These are phyloP conservation scores for Ophiostoma fasciatum DNA, from an alignment of 2,329 filamentous ascomycete genomes.

Conservation along the genomic window DNA sequence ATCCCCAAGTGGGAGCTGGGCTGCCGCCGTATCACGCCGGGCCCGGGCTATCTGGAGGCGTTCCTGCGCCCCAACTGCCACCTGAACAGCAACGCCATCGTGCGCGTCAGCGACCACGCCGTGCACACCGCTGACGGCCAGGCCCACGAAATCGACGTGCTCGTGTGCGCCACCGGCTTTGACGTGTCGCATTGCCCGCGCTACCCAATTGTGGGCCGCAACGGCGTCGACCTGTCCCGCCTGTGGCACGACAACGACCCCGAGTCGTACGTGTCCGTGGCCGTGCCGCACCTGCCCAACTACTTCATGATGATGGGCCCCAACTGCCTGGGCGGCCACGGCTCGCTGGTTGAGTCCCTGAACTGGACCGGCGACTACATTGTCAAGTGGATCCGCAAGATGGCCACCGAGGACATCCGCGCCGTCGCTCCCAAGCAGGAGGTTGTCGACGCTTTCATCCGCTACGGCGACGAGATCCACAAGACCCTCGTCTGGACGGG, in stretches of 20 bases:
- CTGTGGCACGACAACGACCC: slow-evolving; percentile 8
- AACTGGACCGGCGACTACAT: slow-evolving; percentile 6
- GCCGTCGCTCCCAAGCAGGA: slow-evolving; percentile 14
- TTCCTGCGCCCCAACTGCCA: slow-evolving; percentile 28
- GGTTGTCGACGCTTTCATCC: slow-evolving; percentile 18
- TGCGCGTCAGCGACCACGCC: slow-evolving; percentile 19
- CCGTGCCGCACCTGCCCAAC: slow-evolving; percentile 6
- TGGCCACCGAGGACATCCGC: slow-evolving; percentile 17
- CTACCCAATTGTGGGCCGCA: slow-evolving; percentile 15
- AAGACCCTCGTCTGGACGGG: slow-evolving; percentile 20
- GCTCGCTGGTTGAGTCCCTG: slow-evolving; percentile 5
- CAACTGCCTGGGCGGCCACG: slow-evolving; percentile 6
- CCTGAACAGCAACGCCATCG: slow-evolving; percentile 23
- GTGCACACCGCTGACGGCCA: slow-evolving; percentile 16
- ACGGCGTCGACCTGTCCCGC: slow-evolving; percentile 5
- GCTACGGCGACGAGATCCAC: slow-evolving; percentile 15
- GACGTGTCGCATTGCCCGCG: slow-evolving; percentile 15
- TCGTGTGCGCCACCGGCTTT: slow-evolving; percentile 25
- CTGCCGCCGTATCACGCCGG: slow-evolving; percentile 25
- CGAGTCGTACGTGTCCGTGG: slow-evolving; percentile 1
- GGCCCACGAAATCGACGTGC: slow-evolving; percentile 13
- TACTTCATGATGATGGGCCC: slow-evolving; percentile 7
- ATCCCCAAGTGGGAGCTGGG: slow-evolving; percentile 17
- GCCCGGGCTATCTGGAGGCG: slow-evolving; percentile 26
- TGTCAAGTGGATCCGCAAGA: slow-evolving; percentile 9